Evolutionary conservation across 768 basidiomycete species (phyloP).

Genomic region (Naganishia kalamii): DNA sequence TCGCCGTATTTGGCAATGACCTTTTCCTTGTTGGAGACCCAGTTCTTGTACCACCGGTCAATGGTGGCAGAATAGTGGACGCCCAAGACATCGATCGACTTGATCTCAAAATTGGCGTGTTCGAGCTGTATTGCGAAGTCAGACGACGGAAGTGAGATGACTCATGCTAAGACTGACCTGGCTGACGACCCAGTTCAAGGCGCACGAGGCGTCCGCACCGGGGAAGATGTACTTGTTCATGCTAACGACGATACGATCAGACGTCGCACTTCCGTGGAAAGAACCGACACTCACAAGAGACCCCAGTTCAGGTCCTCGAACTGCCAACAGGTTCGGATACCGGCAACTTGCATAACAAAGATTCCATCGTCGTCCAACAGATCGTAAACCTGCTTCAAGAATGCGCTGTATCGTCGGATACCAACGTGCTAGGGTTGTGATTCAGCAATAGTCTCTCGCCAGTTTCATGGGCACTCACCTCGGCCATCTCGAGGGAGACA

Average conservation of each 20-base stretch:
- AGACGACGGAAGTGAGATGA: conserved; percentile 2
- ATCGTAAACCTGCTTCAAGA: conserved; percentile 86
- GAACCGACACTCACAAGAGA: conserved; percentile 35
- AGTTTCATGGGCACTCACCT: conserved; percentile 53
- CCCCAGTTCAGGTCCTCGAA: conserved; percentile 95
- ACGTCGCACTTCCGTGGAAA: background rate
- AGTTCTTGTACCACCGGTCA: conserved; percentile 89
- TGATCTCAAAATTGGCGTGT: conserved; percentile 88
- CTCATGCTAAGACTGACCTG: conserved; percentile 51
- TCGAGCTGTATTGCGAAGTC: conserved; percentile 51
- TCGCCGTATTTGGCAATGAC: conserved; percentile 85
- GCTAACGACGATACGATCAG: conserved; percentile 25
- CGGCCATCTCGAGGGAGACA: conserved; percentile 95
- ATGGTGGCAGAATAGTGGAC: conserved; percentile 89
- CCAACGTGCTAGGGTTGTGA: conserved; percentile 70
- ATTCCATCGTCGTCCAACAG: conserved; percentile 89
- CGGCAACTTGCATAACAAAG: conserved; percentile 96
- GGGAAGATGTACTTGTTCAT: conserved; percentile 79
- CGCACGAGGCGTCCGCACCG: conserved; percentile 92
- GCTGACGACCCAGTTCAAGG: conserved; percentile 87
- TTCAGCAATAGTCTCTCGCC: background rate
- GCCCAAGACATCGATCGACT: conserved; percentile 91
- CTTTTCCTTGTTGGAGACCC: conserved; percentile 86
- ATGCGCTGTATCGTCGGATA: conserved; percentile 79
- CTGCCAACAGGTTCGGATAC: conserved; percentile 91